A percentile compares a stretch with the other conserved stretches of the same genome.
These are phyloP conservation scores for Coniferiporia sulphurascens DNA, from an alignment of 1,284 basidiomycete genomes.

Conservation along the genomic window DNA sequence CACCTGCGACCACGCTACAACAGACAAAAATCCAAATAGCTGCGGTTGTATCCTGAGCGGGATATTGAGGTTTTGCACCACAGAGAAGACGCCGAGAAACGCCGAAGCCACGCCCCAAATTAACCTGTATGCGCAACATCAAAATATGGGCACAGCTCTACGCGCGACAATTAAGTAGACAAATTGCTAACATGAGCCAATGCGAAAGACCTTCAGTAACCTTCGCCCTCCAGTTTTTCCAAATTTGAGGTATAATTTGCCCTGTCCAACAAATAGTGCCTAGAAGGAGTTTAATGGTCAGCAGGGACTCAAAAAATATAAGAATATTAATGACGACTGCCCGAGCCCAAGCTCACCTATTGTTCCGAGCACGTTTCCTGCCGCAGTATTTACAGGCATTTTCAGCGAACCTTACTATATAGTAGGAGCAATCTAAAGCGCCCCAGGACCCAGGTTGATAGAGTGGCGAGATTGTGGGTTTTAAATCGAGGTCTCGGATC, in stretches of 20 bases:
- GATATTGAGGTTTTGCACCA: slow-evolving; percentile 66
- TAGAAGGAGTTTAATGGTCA: slow-evolving; percentile 20
- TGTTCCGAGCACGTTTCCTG: slow-evolving; percentile 59
- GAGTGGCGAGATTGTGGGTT: no score
- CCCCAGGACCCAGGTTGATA: no score
- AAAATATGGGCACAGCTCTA: not conserved
- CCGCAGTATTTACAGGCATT: slow-evolving; percentile 38
- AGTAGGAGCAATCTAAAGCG: not conserved
- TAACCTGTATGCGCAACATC: slow-evolving; percentile 34
- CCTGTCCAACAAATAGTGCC: slow-evolving; percentile 67
- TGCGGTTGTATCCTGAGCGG: slow-evolving; percentile 77
- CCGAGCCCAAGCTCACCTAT: slow-evolving; percentile 36
- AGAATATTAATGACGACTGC: not conserved
- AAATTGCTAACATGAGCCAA: slow-evolving; percentile 50
- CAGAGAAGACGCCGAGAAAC: slow-evolving; percentile 67
- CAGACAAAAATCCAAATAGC: slow-evolving; percentile 56
- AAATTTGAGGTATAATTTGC: slow-evolving; percentile 71
- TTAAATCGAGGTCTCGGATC: no score
- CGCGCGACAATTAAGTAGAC: not conserved
- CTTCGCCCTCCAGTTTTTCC: slow-evolving; percentile 72
- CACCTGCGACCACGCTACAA: slow-evolving; percentile 65
- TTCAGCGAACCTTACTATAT: not conserved
- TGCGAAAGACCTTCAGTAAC: slow-evolving; percentile 70
- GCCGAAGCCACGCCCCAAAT: slow-evolving; percentile 62
- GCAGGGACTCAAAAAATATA: not conserved